Base-by-base conservation (phyloP, 78 protist genomes). In the Protostelium mycophagum region DNA sequence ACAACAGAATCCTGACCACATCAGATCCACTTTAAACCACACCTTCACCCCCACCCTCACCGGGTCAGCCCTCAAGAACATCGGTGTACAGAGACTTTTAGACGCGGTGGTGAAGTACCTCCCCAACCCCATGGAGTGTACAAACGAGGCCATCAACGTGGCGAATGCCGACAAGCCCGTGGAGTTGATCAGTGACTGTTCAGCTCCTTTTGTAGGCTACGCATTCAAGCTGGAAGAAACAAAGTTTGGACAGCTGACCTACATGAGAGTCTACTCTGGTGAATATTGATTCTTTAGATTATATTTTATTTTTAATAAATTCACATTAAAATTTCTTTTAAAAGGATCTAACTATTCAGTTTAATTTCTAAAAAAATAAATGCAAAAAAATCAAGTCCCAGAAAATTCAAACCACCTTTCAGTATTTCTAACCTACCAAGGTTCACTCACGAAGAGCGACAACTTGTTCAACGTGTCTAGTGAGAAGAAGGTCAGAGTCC, bases 231-330 rank as follows among this genome's bases (percentile, higher is more conserved):
- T 98, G 38, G 99, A 98, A 88, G 98, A 98, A 63, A 93, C 96
- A 34, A 73, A 85, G 38, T 94, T 90, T 83, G 99, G 99, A 35
- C 97, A 96, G 93, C 96, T 98, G 51, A 98, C 99, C 0, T 98
- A 96, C 96, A 34, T 98, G 86, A 97, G 99, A 51, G 94, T 97
- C 35, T 98, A 98, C 92, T 98, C 97, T 86, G 99, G 97, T 31
- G 63, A 10, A 28, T 51, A 51, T 25, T 29, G 36, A 25, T 1
- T 29, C 37, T 10, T 38, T 36, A n/a, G 63, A 31, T 10, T 28
- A 23, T n/a, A n/a, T 28, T 34, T 31, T 37, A 0, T 38, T 91
- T n/a, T n/a, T n/a, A n/a, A n/a, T n/a, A n/a, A n/a, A n/a, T n/a
- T n/a, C n/a, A n/a, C n/a, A n/a, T n/a, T n/a, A n/a, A n/a, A n/a